Percentiles rank a stretch among this genome's conserved stretches.
phyloP scores from a whole-genome alignment of 2,329 filamentous ascomycete species.

The Penicillium concentricum region DNA sequence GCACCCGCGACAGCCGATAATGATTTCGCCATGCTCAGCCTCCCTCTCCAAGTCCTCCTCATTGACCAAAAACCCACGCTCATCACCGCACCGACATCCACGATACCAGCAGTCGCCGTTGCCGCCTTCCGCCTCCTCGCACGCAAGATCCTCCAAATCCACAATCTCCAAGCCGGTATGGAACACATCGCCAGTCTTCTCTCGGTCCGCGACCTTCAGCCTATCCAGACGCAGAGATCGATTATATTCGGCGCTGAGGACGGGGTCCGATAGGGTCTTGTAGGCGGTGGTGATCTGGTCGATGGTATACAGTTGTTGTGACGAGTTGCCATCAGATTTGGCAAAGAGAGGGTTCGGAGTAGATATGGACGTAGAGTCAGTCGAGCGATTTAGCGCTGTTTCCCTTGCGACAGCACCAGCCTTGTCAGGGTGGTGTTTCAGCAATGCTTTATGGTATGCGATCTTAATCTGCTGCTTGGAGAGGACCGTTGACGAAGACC shows the following conservation, averaged over 20 bases:
- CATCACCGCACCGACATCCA: slow-evolving; percentile 59
- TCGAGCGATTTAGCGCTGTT: not conserved
- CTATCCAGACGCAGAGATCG: slow-evolving; percentile 40
- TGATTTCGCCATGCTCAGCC: slow-evolving; percentile 54
- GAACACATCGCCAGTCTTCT: slow-evolving; percentile 37
- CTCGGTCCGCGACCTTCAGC: slow-evolving; percentile 22
- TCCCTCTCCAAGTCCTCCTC: slow-evolving; percentile 56
- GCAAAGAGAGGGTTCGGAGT: not conserved
- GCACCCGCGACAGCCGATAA: slow-evolving; percentile 61
- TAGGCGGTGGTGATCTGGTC: slow-evolving; percentile 62
- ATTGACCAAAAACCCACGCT: slow-evolving; percentile 54
- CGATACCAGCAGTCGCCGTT: slow-evolving; percentile 54
- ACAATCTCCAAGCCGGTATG: slow-evolving; percentile 57
- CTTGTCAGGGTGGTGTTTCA: slow-evolving; percentile 62
- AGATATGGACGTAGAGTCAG: not conserved
- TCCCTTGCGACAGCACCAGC: slow-evolving; percentile 20
- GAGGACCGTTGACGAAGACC: slow-evolving; percentile 22
- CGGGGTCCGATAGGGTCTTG: slow-evolving; percentile 50
- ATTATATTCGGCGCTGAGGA: slow-evolving; percentile 51
- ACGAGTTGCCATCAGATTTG: not conserved
- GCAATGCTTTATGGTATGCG: slow-evolving; percentile 58
- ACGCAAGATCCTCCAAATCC: slow-evolving; percentile 57
- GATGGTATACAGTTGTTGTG: slow-evolving; percentile 41
- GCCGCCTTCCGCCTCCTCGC: slow-evolving; percentile 35
- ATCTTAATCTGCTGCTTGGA: slow-evolving; percentile 49